phyloP scores from a whole-genome alignment of 495 filamentous ascomycete species.

The Daldinia concentrica region DNA sequence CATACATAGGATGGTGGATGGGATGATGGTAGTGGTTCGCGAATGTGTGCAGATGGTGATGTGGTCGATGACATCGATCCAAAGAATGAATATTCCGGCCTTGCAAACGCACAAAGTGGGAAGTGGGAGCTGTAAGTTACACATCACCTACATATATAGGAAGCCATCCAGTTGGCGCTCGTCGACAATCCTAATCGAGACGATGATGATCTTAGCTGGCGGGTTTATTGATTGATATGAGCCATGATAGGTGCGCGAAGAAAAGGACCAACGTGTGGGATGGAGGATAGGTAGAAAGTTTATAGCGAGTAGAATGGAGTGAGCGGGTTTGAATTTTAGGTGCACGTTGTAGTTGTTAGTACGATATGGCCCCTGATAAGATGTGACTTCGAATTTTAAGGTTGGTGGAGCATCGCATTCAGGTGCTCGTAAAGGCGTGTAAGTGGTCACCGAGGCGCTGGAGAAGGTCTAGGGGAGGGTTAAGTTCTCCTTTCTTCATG shows the following conservation, averaged over 20 bases:
- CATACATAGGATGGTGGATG: background rate
- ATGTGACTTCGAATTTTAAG: slow-evolving; percentile 32
- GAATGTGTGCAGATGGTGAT: background rate
- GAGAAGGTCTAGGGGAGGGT: background rate
- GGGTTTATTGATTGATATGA: slow-evolving; percentile 4
- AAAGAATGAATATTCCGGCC: slow-evolving; percentile 13
- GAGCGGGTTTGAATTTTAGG: slow-evolving; percentile 28
- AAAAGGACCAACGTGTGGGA: background rate
- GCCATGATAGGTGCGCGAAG: slow-evolving; percentile 1
- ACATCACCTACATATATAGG: slow-evolving; percentile 20
- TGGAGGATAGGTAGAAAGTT: slow-evolving; percentile 22
- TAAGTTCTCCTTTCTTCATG: background rate
- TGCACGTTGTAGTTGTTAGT: slow-evolving; percentile 20
- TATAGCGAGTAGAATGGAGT: slow-evolving; percentile 21
- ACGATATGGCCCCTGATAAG: slow-evolving; percentile 19
- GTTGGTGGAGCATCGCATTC: slow-evolving; percentile 27
- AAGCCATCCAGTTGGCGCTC: slow-evolving; percentile 4
- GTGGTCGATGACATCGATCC: background rate
- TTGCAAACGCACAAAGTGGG: slow-evolving; percentile 8
- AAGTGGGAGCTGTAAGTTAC: background rate
- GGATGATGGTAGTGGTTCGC: background rate
- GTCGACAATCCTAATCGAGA: background rate
- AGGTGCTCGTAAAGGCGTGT: slow-evolving; percentile 7
- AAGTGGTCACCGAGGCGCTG: slow-evolving; percentile 1
- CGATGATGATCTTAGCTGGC: background rate